These are phyloP conservation scores for Macrolepiota dolichaula DNA, from an alignment of 768 basidiomycete species.

Conservation along the genomic window DNA sequence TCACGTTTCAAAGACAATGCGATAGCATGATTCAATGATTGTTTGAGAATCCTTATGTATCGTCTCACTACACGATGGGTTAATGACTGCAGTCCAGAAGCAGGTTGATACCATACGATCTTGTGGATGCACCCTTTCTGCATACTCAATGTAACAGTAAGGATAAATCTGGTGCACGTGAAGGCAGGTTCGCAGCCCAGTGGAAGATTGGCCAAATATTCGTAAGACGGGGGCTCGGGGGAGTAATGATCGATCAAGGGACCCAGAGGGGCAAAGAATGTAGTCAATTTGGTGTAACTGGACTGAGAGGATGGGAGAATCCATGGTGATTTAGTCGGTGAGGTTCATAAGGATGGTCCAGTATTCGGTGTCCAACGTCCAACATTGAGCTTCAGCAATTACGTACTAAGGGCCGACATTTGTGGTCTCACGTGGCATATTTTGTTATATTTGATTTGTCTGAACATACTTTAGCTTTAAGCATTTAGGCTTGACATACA, in stretches of 20 bases:
- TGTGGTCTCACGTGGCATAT: too few species aligned
- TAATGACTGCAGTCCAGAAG: constrained; percentile 1
- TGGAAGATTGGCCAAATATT: constrained; percentile 81
- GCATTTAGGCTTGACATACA: too few species aligned
- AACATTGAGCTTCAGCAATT: too few species aligned
- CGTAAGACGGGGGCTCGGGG: constrained; percentile 75
- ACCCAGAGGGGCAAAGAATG: constrained; percentile 50
- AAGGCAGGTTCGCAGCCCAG: constrained; percentile 76
- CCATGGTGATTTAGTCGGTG: not conserved
- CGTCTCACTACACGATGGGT: constrained; percentile 51
- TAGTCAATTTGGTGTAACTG: constrained; percentile 57
- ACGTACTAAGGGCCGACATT: too few species aligned
- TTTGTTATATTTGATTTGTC: too few species aligned
- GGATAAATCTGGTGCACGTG: constrained; percentile 94
- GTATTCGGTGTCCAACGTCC: too few species aligned
- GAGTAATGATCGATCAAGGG: constrained; percentile 61
- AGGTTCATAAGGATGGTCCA: too few species aligned
- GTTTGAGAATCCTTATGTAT: constrained; percentile 65
- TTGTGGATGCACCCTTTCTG: constrained; percentile 57
- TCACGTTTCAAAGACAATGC: constrained; percentile 76
- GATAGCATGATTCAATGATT: constrained; percentile 84
- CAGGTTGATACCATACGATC: constrained; percentile 41
- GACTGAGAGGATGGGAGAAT: not conserved
- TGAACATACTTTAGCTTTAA: too few species aligned
- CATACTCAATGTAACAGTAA: constrained; percentile 88